Base-by-base conservation (phyloP, 192 early-diverging fungal genomes). In the Coemansia sp. region DNA sequence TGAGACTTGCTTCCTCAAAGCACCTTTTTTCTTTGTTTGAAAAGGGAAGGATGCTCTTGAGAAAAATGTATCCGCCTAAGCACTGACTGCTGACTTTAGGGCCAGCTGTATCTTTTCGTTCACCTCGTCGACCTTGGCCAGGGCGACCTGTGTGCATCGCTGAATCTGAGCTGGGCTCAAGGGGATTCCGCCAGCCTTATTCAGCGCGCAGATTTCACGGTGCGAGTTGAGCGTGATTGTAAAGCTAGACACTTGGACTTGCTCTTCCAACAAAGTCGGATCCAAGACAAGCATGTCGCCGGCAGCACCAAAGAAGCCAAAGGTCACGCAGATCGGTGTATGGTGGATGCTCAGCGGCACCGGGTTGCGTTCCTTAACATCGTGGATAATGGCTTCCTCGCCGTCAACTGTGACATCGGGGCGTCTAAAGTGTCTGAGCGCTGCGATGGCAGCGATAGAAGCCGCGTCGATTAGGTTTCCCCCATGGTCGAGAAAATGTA, bases 351-450 rank as follows among this genome's bases (percentile, higher is more conserved):
- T 95, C 35, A 99, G 83, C 6, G 98, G 94, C 32, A 99, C 96
- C 22, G 94, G 96, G 59, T 91, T 93, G 27, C 92, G 87, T 63
- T 98, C 92, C 42, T 94, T 91, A 5, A 90, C 67, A 41, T 91
- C 75, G 68, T 98, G 96, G 22, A 85, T 76, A 41, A 90, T 94
- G 9, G 96, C 96, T 27, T 94, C 90, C 38, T 94, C 91, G 38
- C 94, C 96, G n/a, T 89, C 83, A 20, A 99, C 90, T 11, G 95
- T 94, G 29, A 98, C 93, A 71, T 98, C 98, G n/a, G 96, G 96
- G 25, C 98, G 82, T 45, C 91, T 82, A 68, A 98, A 99, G 62
- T 97, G 95, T 59, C 90, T 70, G 31, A 99, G 70, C 6, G 94
- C 96, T 2, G 93, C 87, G 25, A 98, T 90, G 3, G 95, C 92